Evolutionary conservation across 805 yeast genomes (phyloP).

Genomic region (Suhomyces xylopsoci): DNA sequence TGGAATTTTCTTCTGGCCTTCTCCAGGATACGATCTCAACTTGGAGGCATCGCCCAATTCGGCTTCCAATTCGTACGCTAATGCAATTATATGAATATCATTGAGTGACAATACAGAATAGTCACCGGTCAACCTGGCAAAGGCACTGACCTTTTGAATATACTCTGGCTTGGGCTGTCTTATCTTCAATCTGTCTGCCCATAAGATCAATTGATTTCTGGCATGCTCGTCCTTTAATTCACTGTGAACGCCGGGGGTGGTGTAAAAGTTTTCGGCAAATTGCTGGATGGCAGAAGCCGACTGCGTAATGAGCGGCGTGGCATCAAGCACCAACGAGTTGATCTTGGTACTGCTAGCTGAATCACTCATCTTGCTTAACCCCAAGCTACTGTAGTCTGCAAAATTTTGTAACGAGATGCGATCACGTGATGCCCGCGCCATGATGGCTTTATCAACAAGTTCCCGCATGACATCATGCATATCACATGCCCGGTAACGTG

Average conservation of each 20-base stretch:
- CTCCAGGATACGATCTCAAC: slow-evolving; percentile 72
- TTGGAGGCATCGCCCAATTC: slow-evolving; percentile 69
- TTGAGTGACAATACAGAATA: slow-evolving; percentile 80
- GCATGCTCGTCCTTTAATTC: slow-evolving; percentile 88
- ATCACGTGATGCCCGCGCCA: background rate
- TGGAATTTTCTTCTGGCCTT: too few relatives aligned
- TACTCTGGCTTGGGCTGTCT: slow-evolving; percentile 74
- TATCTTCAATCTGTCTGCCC: slow-evolving; percentile 69
- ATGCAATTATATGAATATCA: slow-evolving; percentile 89
- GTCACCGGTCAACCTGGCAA: slow-evolving; percentile 90
- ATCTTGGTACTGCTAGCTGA: slow-evolving; percentile 13
- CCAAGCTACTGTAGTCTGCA: background rate
- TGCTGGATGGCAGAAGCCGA: slow-evolving; percentile 69
- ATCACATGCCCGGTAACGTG: background rate
- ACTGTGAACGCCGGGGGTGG: slow-evolving; percentile 86
- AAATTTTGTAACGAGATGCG: background rate
- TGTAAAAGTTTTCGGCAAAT: slow-evolving; percentile 68
- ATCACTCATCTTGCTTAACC: background rate
- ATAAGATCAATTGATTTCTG: slow-evolving; percentile 69
- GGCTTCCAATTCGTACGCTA: slow-evolving; percentile 81
- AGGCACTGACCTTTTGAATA: slow-evolving; percentile 64
- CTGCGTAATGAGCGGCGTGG: slow-evolving; percentile 90
- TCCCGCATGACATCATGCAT: background rate
- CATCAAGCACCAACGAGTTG: slow-evolving; percentile 76
- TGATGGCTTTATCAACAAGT: background rate